Percentiles rank a stretch among this genome's conserved stretches.
phyloP scores from a whole-genome alignment of 1,284 basidiomycete species.

The Taiwanofungus camphoratus region DNA sequence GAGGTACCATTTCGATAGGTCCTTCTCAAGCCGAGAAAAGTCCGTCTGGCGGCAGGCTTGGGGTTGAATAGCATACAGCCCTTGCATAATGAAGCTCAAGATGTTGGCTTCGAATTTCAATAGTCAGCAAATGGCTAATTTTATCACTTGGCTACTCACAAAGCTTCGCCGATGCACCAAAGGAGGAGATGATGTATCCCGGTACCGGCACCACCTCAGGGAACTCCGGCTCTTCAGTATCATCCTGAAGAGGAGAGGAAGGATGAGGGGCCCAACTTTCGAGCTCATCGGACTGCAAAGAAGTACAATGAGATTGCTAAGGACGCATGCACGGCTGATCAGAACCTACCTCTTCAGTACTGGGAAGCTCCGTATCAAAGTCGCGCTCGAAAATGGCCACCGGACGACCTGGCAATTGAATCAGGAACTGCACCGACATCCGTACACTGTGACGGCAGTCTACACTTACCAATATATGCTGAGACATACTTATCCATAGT shows the following conservation, averaged over 20 bases:
- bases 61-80: slow-evolving; percentile 68
- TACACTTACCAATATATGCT: slow-evolving; percentile 62
- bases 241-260: slow-evolving; percentile 32
- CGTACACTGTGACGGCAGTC: background rate
- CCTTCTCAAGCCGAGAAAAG: slow-evolving; percentile 54
- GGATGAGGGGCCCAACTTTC: slow-evolving; percentile 49
- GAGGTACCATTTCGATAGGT: slow-evolving; percentile 75
- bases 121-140: background rate
- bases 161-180: slow-evolving; percentile 68
- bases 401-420: slow-evolving; percentile 46
- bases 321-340: background rate
- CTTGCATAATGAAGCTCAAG: slow-evolving; percentile 62
- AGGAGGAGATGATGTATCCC: slow-evolving; percentile 63
- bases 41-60: slow-evolving; percentile 52
- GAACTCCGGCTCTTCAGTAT: slow-evolving; percentile 23
- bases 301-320: background rate
- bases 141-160: slow-evolving; percentile 39
- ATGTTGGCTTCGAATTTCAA: slow-evolving; percentile 45
- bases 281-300: slow-evolving; percentile 49
- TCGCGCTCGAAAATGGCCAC: slow-evolving; percentile 76
- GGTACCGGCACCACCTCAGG: slow-evolving; percentile 32
- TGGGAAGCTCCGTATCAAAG: slow-evolving; percentile 72
- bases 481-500: slow-evolving; percentile 79
- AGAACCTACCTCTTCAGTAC: slow-evolving; percentile 50
- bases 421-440: background rate